Evolutionary conservation across 768 basidiomycete species (phyloP).

Genomic region (Coprinopsis marcescibilis): DNA sequence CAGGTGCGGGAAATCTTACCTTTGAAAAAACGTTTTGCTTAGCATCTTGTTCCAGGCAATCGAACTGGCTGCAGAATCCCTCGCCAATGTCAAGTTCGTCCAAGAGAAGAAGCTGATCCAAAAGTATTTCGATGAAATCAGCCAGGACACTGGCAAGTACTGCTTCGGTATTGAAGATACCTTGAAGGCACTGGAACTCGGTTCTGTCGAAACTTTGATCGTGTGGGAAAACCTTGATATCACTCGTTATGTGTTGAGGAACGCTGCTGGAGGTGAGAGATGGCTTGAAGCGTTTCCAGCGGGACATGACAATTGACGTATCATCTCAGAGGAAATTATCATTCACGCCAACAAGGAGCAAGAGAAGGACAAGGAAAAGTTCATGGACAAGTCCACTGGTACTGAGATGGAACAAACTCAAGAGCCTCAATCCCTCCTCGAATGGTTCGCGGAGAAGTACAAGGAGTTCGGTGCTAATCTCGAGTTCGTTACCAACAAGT

Average conservation of each 20-base stretch:
- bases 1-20: constrained; percentile 52
- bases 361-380: constrained; percentile 92
- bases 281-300: no score
- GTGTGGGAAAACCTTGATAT: constrained; percentile 98
- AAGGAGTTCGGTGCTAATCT: constrained; percentile 95
- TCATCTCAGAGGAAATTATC: constrained; percentile 67
- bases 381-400: constrained; percentile 91
- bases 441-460: constrained; percentile 99
- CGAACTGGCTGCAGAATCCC: constrained; percentile 91
- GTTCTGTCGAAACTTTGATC: constrained; percentile 93
- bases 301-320: not conserved
- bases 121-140: constrained; percentile 98
- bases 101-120: constrained; percentile 98
- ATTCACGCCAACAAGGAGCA: constrained; percentile 75
- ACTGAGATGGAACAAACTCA: constrained; percentile 87
- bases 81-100: constrained; percentile 98
- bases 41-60: constrained; percentile 60
- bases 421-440: constrained; percentile 85
- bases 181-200: constrained; percentile 91
- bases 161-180: constrained; percentile 98
- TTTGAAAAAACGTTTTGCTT: not conserved
- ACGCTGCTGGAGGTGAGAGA: constrained; percentile 90
- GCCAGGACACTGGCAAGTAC: constrained; percentile 92
- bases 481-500: constrained; percentile 94
- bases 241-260: constrained; percentile 81